Conservation (phyloP, 2,329 filamentous ascomycete species). For the Bipolaris zeicola region DNA sequence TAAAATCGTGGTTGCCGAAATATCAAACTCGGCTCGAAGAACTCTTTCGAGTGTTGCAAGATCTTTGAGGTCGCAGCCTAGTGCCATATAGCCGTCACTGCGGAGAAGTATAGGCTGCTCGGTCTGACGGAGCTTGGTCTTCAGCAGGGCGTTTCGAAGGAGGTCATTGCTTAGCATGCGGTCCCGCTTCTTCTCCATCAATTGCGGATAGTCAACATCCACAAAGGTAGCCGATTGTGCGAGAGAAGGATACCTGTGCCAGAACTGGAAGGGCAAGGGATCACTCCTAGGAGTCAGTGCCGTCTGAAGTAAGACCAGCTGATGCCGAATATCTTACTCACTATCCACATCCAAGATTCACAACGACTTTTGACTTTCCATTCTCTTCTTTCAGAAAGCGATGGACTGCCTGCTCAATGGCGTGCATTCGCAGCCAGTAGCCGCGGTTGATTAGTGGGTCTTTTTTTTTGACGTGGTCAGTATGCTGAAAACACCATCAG, state of each 20-base stretch:
- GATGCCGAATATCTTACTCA: slow-evolving; percentile 57
- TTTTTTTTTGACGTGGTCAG: slow-evolving; percentile 4
- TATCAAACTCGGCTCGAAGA: slow-evolving; percentile 63
- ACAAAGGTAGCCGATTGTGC: slow-evolving; percentile 71
- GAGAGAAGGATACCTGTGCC: slow-evolving; percentile 66
- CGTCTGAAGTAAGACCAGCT: not conserved
- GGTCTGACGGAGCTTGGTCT: slow-evolving; percentile 34
- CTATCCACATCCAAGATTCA: slow-evolving; percentile 92
- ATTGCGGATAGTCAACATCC: slow-evolving; percentile 83
- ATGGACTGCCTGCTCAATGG: slow-evolving; percentile 75
- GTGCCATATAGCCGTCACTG: slow-evolving; percentile 74
- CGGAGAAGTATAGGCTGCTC: slow-evolving; percentile 36
- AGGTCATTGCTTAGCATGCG: slow-evolving; percentile 64
- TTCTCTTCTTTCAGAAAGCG: slow-evolving; percentile 69
- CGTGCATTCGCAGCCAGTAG: slow-evolving; percentile 84
- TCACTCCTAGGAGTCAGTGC: slow-evolving; percentile 63
- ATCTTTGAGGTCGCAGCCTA: slow-evolving; percentile 81
- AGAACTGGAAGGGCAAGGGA: slow-evolving; percentile 82
- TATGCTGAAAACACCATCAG: not conserved
- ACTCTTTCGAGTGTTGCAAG: slow-evolving; percentile 64
- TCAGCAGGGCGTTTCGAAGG: slow-evolving; percentile 46
- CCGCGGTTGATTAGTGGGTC: slow-evolving; percentile 88
- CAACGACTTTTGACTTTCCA: slow-evolving; percentile 69
- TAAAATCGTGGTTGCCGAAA: slow-evolving; percentile 67
- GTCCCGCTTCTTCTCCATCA: slow-evolving; percentile 75